Base-by-base conservation (phyloP, 805 yeast genomes). In the Grigorovia transvaalensis region DNA sequence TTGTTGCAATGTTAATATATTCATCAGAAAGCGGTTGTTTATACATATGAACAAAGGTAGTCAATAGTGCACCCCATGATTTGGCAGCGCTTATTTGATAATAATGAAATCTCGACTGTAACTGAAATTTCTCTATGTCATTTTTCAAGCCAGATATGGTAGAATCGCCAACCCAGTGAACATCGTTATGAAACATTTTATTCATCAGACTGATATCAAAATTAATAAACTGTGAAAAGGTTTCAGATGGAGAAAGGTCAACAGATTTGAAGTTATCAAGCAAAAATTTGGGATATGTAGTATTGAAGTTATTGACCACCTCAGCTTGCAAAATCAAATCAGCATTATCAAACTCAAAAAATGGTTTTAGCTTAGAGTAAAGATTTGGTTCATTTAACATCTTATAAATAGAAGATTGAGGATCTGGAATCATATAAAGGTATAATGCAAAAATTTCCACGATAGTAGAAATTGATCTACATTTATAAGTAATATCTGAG, bases 391-490 rank as follows among this genome's bases (percentile, higher is more conserved):
- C 62, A 17, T 68, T 61, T 44, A 85, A 60, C 11, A 74, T 63
- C 0, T 71, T 60, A 13, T 72, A 65, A 13, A 85, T 77, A 17
- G 72, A 66, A 45, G 75, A 71, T 17, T 61, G 60, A 51, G 71
- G 73, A 35, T 57, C 56, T 44, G 74, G 72, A 4, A 82, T 76
- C 5, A 82, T 82, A 68, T 80, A 85, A 19, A 87, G 68, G 47
- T 83, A 78, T 44, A 87, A 71, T 0, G 96, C 88, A 49, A 88
- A 71, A 9, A 88, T 80, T 59, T 87, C 93, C 1, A 87, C 79
- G 18, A 86, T 78, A 56, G 82, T 81, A 1, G 95, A 79, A 9
- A 81, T 71, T 46, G 84, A 66, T 53, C 77, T 79, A 33, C 38
- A 33, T 33, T 8, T 33, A 33, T 33, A 33, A 33, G 38, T 33